phyloP scores from a whole-genome alignment of 768 basidiomycete species.

The Tricholoma bakamatsutake region DNA sequence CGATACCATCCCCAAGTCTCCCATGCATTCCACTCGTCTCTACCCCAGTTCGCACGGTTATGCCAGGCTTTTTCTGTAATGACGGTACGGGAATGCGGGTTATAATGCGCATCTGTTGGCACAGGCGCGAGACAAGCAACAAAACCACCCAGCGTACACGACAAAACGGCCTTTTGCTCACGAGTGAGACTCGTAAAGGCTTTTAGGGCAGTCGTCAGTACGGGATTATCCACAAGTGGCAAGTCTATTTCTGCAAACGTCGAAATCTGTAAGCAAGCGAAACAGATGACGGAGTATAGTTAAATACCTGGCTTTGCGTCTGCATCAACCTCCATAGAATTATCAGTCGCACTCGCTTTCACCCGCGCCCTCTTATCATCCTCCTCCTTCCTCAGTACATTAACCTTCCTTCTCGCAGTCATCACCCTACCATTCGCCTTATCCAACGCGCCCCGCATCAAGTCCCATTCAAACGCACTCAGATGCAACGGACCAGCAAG shows the following conservation, averaged over 20 bases:
- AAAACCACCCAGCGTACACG: slow-evolving; percentile 73
- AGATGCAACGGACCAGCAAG: slow-evolving; percentile 14
- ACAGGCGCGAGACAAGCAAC: slow-evolving; percentile 52
- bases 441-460: slow-evolving; percentile 76
- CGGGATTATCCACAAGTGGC: slow-evolving; percentile 54
- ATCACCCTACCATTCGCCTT: slow-evolving; percentile 88
- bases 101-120: slow-evolving; percentile 37
- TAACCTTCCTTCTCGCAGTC: slow-evolving; percentile 69
- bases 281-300: background rate
- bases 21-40: slow-evolving; percentile 78
- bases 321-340: slow-evolving; percentile 69
- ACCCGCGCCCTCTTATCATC: slow-evolving; percentile 77
- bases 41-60: slow-evolving; percentile 60
- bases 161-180: slow-evolving; percentile 72
- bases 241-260: slow-evolving; percentile 31
- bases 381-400: slow-evolving; percentile 77
- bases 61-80: slow-evolving; percentile 68
- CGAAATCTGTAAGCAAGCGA: slow-evolving; percentile 7
- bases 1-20: slow-evolving; percentile 90
- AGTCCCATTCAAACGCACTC: slow-evolving; percentile 76
- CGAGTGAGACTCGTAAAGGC: slow-evolving; percentile 67
- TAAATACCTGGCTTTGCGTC: slow-evolving; percentile 46
- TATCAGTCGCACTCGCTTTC: slow-evolving; percentile 56
- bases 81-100: slow-evolving; percentile 46
- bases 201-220: slow-evolving; percentile 65